Percentiles rank a stretch among this genome's conserved stretches.
These are phyloP conservation scores for Podochytrium sp. DNA, from an alignment of 192 early-diverging fungal genomes.

Conservation along the genomic window DNA sequence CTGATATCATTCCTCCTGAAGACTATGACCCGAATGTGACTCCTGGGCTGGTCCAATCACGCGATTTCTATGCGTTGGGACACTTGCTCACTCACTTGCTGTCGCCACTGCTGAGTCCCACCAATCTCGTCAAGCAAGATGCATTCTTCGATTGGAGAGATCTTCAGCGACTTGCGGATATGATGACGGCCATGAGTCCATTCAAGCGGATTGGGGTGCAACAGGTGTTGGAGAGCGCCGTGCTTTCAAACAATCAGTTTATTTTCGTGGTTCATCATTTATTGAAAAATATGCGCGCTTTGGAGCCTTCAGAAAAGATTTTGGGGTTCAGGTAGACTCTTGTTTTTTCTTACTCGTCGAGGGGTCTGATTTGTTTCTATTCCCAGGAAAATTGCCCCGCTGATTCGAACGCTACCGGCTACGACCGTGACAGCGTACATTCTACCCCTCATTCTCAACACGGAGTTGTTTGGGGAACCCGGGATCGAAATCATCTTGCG, in stretches of 20 bases:
- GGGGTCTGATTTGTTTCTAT: neutral
- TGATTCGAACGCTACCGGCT: constrained; percentile 29
- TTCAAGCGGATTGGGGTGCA: constrained; percentile 5
- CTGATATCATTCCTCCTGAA: constrained; percentile 18
- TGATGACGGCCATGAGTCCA: constrained; percentile 25
- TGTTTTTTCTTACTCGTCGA: neutral
- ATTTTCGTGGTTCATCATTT: constrained; percentile 39
- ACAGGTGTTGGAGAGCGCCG: constrained; percentile 25
- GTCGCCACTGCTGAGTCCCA: constrained; percentile 7
- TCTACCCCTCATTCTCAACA: constrained; percentile 37
- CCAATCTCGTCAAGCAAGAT: neutral
- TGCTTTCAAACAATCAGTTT: constrained; percentile 46
- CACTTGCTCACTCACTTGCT: constrained; percentile 33
- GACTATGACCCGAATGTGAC: constrained; percentile 19
- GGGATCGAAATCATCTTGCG: constrained; percentile 35
- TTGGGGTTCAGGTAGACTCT: constrained; percentile 31
- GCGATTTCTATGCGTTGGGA: constrained; percentile 40
- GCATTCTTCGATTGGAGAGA: constrained; percentile 35
- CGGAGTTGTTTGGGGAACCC: constrained; percentile 36
- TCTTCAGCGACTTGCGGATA: constrained; percentile 35
- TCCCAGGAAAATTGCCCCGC: constrained; percentile 22
- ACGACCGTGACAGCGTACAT: constrained; percentile 40
- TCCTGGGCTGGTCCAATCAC: constrained; percentile 10
- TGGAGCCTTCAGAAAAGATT: constrained; percentile 30
- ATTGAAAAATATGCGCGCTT: constrained; percentile 32